Conservation (phyloP, 148 eudicot genomes). For the Pouteria glomerata region DNA sequence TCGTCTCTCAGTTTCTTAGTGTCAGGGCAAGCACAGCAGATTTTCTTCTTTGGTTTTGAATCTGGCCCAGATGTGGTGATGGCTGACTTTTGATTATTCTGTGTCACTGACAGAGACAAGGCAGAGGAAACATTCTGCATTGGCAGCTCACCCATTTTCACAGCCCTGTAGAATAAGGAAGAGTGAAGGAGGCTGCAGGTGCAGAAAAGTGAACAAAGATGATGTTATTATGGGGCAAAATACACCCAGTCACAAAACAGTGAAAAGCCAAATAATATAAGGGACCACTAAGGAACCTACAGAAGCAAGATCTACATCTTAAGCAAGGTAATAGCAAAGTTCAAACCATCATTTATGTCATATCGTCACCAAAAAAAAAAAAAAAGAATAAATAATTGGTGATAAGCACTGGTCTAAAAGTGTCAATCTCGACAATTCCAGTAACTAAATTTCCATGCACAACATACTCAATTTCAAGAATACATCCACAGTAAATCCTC, state of each 20-base stretch:
- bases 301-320: neutral
- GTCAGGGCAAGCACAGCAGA: constrained; percentile 95
- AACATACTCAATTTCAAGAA: neutral
- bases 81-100: constrained; percentile 26
- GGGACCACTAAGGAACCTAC: neutral
- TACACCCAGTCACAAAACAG: neutral
- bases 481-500: neutral
- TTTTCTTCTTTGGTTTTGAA: constrained; percentile 88
- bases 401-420: neutral
- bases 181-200: neutral
- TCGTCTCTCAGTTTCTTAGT: constrained; percentile 89
- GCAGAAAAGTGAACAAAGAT: neutral
- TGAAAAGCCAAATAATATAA: neutral
- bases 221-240: neutral
- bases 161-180: constrained; percentile 3
- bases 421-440: neutral
- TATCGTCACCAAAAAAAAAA: no score
- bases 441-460: neutral
- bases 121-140: constrained; percentile 19
- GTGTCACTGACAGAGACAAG: constrained; percentile 9
- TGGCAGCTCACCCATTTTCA: constrained; percentile 36
- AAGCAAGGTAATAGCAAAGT: neutral
- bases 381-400: neutral
- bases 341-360: neutral
- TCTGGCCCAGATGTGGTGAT: constrained; percentile 26